phyloP scores from a whole-genome alignment of 164 flowering plant species.

The Tetracentron sinense region DNA sequence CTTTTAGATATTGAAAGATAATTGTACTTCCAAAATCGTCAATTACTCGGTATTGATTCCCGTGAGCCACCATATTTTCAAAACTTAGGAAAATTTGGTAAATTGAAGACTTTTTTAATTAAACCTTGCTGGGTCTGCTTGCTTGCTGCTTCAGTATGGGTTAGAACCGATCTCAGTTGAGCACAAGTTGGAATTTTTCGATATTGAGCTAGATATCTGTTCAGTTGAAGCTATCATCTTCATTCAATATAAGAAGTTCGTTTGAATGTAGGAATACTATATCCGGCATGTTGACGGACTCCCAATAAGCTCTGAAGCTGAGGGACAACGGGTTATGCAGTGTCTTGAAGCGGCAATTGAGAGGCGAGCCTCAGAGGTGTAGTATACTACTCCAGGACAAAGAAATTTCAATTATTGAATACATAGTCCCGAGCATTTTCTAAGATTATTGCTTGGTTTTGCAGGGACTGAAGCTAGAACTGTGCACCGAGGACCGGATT shows the following conservation, averaged over 20 bases:
- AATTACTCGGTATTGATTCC: too few relatives aligned
- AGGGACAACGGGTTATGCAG: conserved; percentile 37
- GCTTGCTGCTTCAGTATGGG: too few relatives aligned
- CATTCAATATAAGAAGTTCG: not conserved
- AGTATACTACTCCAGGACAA: not conserved
- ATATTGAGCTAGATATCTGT: too few relatives aligned
- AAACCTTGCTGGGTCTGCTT: too few relatives aligned
- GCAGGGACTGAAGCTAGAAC: conserved; percentile 76
- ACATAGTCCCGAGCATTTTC: not conserved
- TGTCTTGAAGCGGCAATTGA: conserved; percentile 54
- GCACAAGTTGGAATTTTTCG: too few relatives aligned
- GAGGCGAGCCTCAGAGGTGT: conserved; percentile 45
- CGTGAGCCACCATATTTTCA: too few relatives aligned
- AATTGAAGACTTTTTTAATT: too few relatives aligned
- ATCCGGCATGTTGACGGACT: conserved; percentile 51
- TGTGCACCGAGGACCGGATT: conserved; percentile 63
- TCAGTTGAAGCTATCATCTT: too few relatives aligned
- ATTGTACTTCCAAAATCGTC: too few relatives aligned
- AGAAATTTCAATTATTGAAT: not conserved
- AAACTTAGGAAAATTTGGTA: too few relatives aligned
- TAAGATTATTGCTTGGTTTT: conserved; percentile 7
- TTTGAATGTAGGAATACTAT: conserved; percentile 41
- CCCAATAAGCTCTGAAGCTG: conserved; percentile 52
- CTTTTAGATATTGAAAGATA: too few relatives aligned
- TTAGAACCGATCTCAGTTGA: too few relatives aligned